These are phyloP conservation scores for Oryza australiensis DNA, from an alignment of 176 grass and related monocot genomes.

Conservation along the genomic window DNA sequence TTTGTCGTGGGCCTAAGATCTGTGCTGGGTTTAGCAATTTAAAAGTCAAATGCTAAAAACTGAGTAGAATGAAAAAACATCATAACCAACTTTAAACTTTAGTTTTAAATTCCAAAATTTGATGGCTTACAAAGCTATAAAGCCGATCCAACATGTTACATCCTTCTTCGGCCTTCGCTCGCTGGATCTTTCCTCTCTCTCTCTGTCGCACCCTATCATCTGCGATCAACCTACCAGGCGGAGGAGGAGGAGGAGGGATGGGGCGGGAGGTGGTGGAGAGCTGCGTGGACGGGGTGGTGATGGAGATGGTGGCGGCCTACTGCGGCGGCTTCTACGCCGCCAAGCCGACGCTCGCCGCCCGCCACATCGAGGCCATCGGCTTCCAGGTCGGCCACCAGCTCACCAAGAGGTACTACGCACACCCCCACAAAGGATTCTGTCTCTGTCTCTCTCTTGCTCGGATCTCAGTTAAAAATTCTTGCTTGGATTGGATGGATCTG, in stretches of 20 bases:
- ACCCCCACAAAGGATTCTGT: background rate
- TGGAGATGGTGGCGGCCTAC: constrained; percentile 94
- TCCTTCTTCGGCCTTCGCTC: too few species aligned
- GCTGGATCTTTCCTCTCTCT: too few species aligned
- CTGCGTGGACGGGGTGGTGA: constrained; percentile 73
- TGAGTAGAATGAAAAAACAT: too few species aligned
- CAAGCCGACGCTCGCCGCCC: constrained; percentile 85
- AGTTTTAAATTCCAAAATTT: too few species aligned
- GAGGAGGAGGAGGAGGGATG: constrained; percentile 35
- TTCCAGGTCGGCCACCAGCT: constrained; percentile 97
- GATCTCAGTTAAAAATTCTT: too few species aligned
- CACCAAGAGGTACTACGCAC: constrained; percentile 61
- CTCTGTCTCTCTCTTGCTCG: background rate
- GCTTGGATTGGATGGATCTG: constrained; percentile 9
- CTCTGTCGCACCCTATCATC: background rate
- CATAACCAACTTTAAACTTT: too few species aligned
- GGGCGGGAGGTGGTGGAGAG: constrained; percentile 83
- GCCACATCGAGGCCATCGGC: constrained; percentile 93
- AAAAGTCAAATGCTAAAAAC: too few species aligned
- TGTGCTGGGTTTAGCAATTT: too few species aligned
- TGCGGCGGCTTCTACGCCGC: constrained; percentile 71
- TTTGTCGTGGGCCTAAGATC: too few species aligned
- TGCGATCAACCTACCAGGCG: too few species aligned
- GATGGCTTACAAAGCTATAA: too few species aligned
- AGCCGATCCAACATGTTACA: too few species aligned